Evolutionary conservation across 345 rosid species (phyloP), one percentile per base, ranked within the genome.

Genomic region (Laguncularia racemosa): DNA sequence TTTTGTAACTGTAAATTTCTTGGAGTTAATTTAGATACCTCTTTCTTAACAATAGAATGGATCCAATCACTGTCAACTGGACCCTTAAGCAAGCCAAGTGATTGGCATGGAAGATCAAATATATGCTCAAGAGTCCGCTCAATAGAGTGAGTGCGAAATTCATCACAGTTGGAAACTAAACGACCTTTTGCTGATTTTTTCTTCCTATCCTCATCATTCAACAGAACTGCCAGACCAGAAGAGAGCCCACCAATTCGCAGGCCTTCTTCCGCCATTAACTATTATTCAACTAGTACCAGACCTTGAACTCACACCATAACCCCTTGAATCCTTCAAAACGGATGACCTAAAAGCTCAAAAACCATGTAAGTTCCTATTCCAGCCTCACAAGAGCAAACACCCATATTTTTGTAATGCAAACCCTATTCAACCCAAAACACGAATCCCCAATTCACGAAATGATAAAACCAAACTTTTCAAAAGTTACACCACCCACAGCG

Each of bases 141-240:
- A 58, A 85, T 56, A 16, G 99, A 76, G 38, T 87, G 84, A 61
- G 81, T 74, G 60, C 81, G 81, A 50, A 89, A 74, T 73, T 83
- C 91, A 76, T 89, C 95, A 61, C 79, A 85, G 71, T 59, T 76
- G 0, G 96, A 91, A 57, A 93, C 72, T 50, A 89, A 80, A 55
- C 58, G 96, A 54, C 76, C 65, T 79, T 73, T 89, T 0, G 67
- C 72, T 15, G 67, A 70, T 61, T 55, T 84, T 4, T 80, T 83
- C 65, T 72, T 82, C 60, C 78, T 76, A 65, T 80, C 93, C 57
- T 81, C 85, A 52, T 78, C 78, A 38, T 69, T 77, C 57, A 89
- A 81, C 61, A 93, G 67, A 62, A 86, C 85, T 18, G 96, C 96
- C 75, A 93, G 79, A 50, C 99, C 99, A 73, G 99, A 83, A 67